Conservation (phyloP, 176 grass and related monocot species). For the Urochloa ruziziensis region DNA sequence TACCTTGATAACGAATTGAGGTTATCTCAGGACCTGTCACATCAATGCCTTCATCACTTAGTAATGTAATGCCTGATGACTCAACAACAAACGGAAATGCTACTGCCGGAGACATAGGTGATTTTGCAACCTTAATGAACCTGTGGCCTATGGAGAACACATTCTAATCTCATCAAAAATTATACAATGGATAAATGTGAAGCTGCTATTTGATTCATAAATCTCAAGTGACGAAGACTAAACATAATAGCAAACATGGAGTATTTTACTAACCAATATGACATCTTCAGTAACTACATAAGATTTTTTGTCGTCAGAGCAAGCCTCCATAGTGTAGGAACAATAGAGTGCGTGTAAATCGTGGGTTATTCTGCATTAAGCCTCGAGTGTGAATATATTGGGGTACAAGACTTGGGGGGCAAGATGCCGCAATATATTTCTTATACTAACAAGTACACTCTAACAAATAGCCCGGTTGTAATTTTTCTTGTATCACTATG, state of each 20-base stretch:
- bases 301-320: slow-evolving; percentile 5
- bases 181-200: not conserved
- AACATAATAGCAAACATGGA: not conserved
- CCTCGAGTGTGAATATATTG: too few relatives aligned
- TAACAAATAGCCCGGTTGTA: too few relatives aligned
- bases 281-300: not conserved
- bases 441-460: too few relatives aligned
- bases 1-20: slow-evolving; percentile 78
- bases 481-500: not conserved
- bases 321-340: not conserved
- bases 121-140: slow-evolving; percentile 96
- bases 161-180: not conserved
- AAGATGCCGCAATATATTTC: too few relatives aligned
- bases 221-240: not conserved
- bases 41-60: slow-evolving; percentile 62
- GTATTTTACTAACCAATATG: not conserved
- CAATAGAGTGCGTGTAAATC: too few relatives aligned
- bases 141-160: slow-evolving; percentile 46
- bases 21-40: slow-evolving; percentile 71
- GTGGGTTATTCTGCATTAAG: too few relatives aligned
- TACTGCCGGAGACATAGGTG: slow-evolving; percentile 78
- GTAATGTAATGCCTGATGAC: slow-evolving; percentile 70
- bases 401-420: too few relatives aligned
- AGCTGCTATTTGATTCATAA: not conserved
- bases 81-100: slow-evolving; percentile 82